Evolutionary conservation across 257 asterid species (phyloP).

Genomic region (Przewalskia tangutica): DNA sequence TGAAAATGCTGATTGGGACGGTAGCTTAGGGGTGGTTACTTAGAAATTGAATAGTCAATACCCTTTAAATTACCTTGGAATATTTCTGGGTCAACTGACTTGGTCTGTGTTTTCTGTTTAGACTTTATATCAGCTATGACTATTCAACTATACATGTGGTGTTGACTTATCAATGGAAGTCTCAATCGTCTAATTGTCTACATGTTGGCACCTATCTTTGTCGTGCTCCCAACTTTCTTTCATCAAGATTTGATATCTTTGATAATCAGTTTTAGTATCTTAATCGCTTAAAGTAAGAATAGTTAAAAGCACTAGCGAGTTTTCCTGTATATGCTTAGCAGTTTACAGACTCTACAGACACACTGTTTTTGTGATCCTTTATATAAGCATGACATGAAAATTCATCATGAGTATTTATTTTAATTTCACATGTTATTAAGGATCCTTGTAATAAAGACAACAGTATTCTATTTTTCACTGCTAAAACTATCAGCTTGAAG

Average conservation of each 20-base stretch:
- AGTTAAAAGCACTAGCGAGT: neutral
- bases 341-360: neutral
- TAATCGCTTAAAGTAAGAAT: neutral
- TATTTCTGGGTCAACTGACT: slow-evolving; percentile 4
- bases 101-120: neutral
- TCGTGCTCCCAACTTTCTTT: neutral
- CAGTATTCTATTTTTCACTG: neutral
- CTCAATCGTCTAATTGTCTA: neutral
- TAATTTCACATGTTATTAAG: neutral
- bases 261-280: neutral
- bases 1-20: neutral
- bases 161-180: neutral
- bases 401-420: neutral
- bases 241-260: neutral
- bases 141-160: neutral
- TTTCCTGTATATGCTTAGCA: neutral
- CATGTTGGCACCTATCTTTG: neutral
- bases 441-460: neutral
- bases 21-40: neutral
- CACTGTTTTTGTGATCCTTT: neutral
- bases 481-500: neutral
- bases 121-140: neutral
- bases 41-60: neutral
- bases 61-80: neutral
- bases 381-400: neutral